Evolutionary conservation across 805 yeast genomes (phyloP), one percentile per base, ranked within the genome.

Genomic region (Tetrapisispora namnaoensis): DNA sequence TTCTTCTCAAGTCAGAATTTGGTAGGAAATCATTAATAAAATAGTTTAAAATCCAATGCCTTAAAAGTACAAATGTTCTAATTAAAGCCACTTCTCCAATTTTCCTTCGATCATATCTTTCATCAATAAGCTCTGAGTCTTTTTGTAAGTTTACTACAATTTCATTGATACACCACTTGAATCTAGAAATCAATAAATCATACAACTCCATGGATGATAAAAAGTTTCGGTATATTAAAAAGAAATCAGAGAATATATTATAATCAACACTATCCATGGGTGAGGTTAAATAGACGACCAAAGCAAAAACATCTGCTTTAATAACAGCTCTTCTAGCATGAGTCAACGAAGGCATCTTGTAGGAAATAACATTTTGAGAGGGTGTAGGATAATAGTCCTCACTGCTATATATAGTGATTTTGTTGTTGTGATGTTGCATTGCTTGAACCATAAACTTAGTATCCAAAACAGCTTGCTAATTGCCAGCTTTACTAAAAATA

Each of bases 41-140:
- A 63, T 86, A 90, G 65, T 90, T 91, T 51, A 86, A 67, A 18
- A 91, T 64, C 95, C 98, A 91, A 68, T 87, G 95, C 59, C 97
- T 77, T 40, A 93, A 57, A 28, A 85, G 81, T 27, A 87, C 96
- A 69, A 90, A 91, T 0, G 95, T 83, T 57, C 98, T 74, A 36
- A 90, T 75, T 13, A 86, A 70, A 1, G 83, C 82, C 42, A 84
- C 70, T 51, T 81, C 76, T 1, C 95, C 95, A 3, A 75, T 60
- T 42, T 62, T 63, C 17, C 39, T 47, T 18, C 48, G 40, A 47
- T 45, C 32, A 22, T 34, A 43, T 27, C 46, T 48, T 21, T 17
- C 47, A 37, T 17, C 44, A 21, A 49, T 46, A 8, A 35, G 34
- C 2, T 42, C 44, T 30, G 16, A 42, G 13, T 13, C 18, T 32